Conservation (phyloP, 164 flowering plant genomes). For the Chimonanthus praecox region DNA sequence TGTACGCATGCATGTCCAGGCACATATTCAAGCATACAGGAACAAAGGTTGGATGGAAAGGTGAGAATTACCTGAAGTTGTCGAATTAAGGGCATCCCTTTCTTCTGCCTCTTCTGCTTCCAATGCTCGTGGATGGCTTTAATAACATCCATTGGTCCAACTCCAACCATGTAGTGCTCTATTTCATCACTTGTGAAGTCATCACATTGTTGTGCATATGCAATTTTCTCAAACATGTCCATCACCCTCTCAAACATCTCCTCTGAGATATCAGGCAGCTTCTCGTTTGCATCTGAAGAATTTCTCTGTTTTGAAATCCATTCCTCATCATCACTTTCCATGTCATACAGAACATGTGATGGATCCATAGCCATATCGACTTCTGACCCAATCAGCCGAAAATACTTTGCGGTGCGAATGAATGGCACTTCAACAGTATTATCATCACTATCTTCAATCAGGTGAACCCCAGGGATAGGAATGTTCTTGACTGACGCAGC, state of each 20-base stretch:
- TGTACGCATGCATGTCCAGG: background rate
- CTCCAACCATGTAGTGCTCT: conserved; percentile 46
- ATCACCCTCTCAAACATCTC: conserved; percentile 79
- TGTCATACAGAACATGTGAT: conserved; percentile 78
- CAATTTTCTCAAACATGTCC: conserved; percentile 83
- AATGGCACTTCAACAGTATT: conserved; percentile 40
- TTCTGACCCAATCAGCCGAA: conserved; percentile 69
- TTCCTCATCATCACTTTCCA: conserved; percentile 94
- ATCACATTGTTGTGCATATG: conserved; percentile 55
- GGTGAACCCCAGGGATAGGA: conserved; percentile 91
- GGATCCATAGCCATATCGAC: conserved; percentile 88
- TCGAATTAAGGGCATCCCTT: conserved; percentile 81
- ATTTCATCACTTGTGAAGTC: conserved; percentile 64
- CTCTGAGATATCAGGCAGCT: conserved; percentile 38
- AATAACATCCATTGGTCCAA: conserved; percentile 43
- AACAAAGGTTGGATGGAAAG: background rate
- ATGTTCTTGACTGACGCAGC: conserved; percentile 81
- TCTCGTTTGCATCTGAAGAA: conserved; percentile 17
- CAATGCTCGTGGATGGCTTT: conserved; percentile 63
- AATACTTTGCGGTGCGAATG: conserved; percentile 53
- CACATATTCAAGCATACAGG: background rate
- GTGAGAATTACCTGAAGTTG: conserved; percentile 76
- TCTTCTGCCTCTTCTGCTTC: conserved; percentile 65
- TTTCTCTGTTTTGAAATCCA: conserved; percentile 41
- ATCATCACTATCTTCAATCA: conserved; percentile 67